Evolutionary conservation across 2,329 filamentous ascomycete species (phyloP).

Genomic region (Penicillium concentricum): DNA sequence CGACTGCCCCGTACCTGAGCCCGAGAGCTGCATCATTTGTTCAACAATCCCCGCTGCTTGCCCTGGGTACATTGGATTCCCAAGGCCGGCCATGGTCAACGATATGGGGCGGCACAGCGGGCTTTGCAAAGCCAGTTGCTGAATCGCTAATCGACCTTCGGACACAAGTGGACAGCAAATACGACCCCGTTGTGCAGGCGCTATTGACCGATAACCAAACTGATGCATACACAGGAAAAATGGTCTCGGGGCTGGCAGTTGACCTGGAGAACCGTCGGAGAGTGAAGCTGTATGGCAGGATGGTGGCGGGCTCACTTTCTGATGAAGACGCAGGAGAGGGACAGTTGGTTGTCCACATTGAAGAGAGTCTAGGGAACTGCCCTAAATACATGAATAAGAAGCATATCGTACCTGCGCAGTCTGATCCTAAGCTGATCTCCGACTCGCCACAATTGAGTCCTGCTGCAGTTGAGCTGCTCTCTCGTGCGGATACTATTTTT

Average conservation of each 20-base stretch:
- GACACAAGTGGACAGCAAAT: conserved; percentile 57
- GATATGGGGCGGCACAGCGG: conserved; percentile 70
- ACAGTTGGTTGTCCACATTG: conserved; percentile 66
- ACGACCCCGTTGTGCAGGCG: conserved; percentile 69
- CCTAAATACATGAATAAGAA: conserved; percentile 85
- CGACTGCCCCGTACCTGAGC: neutral
- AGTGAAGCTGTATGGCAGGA: conserved; percentile 70
- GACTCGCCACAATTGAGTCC: conserved; percentile 27
- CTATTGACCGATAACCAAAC: conserved; percentile 45
- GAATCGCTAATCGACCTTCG: conserved; percentile 63
- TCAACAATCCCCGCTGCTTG: conserved; percentile 64
- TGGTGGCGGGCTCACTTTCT: conserved; percentile 62
- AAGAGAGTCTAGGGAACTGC: conserved; percentile 75
- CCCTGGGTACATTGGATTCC: conserved; percentile 69
- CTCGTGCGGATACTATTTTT: conserved; percentile 54
- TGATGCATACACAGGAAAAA: conserved; percentile 31
- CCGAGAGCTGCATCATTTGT: conserved; percentile 57
- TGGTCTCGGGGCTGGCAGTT: conserved; percentile 63
- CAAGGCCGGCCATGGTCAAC: conserved; percentile 71
- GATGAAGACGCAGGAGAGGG: conserved; percentile 34
- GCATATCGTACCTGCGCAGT: conserved; percentile 55
- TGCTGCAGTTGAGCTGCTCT: conserved; percentile 1
- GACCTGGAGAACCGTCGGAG: conserved; percentile 67
- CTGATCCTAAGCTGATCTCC: conserved; percentile 55
- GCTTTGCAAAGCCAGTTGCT: conserved; percentile 65